These are phyloP conservation scores for Pseudogymnoascus pannorum DNA, from an alignment of 2,329 filamentous ascomycete genomes.

Conservation along the genomic window DNA sequence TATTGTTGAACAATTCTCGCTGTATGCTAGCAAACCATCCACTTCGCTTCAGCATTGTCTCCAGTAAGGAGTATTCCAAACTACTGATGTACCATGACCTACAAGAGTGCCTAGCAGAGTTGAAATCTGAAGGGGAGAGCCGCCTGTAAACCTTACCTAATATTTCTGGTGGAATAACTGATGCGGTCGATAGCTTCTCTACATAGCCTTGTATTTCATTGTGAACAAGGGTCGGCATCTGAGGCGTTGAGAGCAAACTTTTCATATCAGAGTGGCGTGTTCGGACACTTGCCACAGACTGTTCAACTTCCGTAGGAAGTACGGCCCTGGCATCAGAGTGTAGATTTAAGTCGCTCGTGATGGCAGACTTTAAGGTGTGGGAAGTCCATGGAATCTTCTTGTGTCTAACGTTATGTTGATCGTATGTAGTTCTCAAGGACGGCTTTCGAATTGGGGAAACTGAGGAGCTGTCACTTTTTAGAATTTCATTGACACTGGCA, in stretches of 20 bases:
- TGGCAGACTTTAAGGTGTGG: background rate
- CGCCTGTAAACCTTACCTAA: constrained; percentile 31
- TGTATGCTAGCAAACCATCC: constrained; percentile 44
- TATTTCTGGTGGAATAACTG: constrained; percentile 29
- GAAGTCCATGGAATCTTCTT: background rate
- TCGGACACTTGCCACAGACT: background rate
- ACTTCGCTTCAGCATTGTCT: constrained; percentile 45
- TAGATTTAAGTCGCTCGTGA: background rate
- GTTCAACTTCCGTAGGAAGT: background rate
- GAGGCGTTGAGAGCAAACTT: background rate
- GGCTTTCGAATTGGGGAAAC: background rate
- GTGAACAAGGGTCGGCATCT: background rate
- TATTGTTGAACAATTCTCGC: constrained; percentile 24
- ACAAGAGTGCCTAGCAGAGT: constrained; percentile 53
- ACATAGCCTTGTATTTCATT: background rate
- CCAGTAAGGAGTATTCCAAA: constrained; percentile 43
- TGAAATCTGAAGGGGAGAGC: constrained; percentile 40
- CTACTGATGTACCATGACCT: constrained; percentile 52
- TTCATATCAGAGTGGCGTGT: background rate
- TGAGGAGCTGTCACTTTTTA: background rate
- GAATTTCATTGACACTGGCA: constrained; percentile 15
- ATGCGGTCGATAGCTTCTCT: background rate
- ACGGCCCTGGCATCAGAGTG: background rate
- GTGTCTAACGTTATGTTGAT: background rate
- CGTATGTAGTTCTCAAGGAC: background rate